Evolutionary conservation across 176 grass and related monocot genomes (phyloP).

Genomic region (Avena sativa): DNA sequence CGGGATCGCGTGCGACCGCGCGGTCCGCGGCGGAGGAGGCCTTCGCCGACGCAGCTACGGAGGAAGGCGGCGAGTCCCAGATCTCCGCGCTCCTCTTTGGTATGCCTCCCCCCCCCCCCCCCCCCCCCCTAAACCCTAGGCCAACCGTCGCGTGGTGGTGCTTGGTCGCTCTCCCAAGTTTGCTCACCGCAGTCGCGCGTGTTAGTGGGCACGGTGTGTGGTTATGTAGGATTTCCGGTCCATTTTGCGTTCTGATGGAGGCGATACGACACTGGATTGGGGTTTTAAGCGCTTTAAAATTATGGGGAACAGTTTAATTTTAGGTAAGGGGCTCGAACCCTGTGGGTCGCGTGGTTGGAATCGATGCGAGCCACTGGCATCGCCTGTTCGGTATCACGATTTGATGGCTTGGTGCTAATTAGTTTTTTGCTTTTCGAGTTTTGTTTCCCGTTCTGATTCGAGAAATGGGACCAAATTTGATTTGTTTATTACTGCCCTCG

Average conservation of each 20-base stretch:
- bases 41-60: constrained; percentile 23
- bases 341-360: background rate
- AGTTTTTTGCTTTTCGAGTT: background rate
- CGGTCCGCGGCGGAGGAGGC: background rate
- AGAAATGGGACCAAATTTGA: background rate
- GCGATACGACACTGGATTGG: background rate
- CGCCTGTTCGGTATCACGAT: background rate
- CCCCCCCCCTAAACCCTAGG: constrained; percentile 22
- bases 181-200: background rate
- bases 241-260: background rate
- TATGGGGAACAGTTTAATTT: background rate
- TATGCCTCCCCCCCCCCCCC: background rate
- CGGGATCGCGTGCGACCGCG: too few relatives aligned
- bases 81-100: constrained; percentile 56
- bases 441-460: background rate
- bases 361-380: background rate
- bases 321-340: background rate
- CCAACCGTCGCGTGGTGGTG: background rate
- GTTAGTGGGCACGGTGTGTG: background rate
- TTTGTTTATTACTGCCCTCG: constrained; percentile 2
- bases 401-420: background rate
- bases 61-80: constrained; percentile 38
- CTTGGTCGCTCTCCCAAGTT: background rate
- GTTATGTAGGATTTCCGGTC: background rate
- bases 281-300: background rate